Evolutionary conservation across 2,329 filamentous ascomycete species (phyloP).

Genomic region (Tolypocladium capitatum): DNA sequence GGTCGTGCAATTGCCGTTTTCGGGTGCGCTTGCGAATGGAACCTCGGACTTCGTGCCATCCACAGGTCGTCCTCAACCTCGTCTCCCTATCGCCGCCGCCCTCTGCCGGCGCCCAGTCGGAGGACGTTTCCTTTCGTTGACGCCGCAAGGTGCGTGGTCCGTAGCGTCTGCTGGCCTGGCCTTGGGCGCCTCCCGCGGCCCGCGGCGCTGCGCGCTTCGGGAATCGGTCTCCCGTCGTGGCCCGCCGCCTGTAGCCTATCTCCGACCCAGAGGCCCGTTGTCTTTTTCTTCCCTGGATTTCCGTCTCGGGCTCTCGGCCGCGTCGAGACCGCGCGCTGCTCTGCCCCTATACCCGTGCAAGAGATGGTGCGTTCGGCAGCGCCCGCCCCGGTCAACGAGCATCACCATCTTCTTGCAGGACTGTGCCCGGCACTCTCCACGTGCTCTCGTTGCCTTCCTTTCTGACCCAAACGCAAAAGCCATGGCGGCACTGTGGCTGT

Average conservation of each 20-base stretch:
- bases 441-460: not conserved
- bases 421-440: too few species aligned
- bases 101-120: not conserved
- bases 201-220: not conserved
- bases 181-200: not conserved
- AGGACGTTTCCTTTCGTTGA: not conserved
- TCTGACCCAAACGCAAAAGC: too few species aligned
- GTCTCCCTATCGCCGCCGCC: not conserved
- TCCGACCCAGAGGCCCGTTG: too few species aligned
- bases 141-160: too few species aligned
- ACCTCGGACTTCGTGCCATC: not conserved
- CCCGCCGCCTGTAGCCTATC: too few species aligned
- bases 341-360: not conserved
- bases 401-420: not conserved
- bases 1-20: conserved; percentile 12
- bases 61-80: not conserved
- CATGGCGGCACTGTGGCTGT: not conserved
- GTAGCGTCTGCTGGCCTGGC: not conserved
- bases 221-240: too few species aligned
- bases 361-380: not conserved
- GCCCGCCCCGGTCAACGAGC: not conserved
- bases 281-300: not conserved
- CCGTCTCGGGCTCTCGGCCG: not conserved
- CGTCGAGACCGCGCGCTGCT: not conserved
- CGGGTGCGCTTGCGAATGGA: conserved; percentile 18